Evolutionary conservation across 192 early-diverging fungal species (phyloP), one percentile per base, ranked within the genome.

Genomic region (Gamsiella multidivaricata): DNA sequence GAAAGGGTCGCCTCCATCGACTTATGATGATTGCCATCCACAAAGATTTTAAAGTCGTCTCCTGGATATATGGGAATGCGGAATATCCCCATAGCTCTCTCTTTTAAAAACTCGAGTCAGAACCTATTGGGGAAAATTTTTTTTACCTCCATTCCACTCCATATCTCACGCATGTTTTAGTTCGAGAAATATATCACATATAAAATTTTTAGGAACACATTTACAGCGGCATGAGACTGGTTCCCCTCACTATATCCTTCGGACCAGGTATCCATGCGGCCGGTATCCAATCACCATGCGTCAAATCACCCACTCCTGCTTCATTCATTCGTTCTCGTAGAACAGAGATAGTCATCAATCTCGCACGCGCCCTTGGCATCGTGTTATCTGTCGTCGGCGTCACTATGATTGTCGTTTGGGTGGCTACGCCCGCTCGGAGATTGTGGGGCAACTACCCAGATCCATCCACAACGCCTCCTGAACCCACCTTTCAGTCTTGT

Each of bases 291-390:
- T 78, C 73, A 25, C 73, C 73, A 69, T 78, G 73, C n/a, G 52
- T 54, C 31, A 78, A 62, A 36, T 78, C 73, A 23, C 65, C 73
- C 17, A 78, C 73, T 3, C 73, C 73, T 15, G 73, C 73, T 11
- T 68, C 73, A 15, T 60, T 78, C 14, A 36, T 36, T 3, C 73
- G 73, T n/a, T 65, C 73, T 23, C 65, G 65, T 14, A 57, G 60
- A 8, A 63, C 73, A 43, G 65, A 68, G 37, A 68, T 54, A 0
- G 46, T 68, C n/a, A 18, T 78, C 52, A 78, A 55, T 36, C 25
- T 78, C 17, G 34, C 62, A 10, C 65, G 73, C 15, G 73, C 65
- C 5, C 53, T 78, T 12, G 45, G 46, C 9, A 56, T 78, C 34
- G 45, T 78, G 4, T 56, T 78, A 33, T 62, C 73, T 14, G 37